These are phyloP conservation scores for Backusella westeae DNA, from an alignment of 192 early-diverging fungal species.

Conservation along the genomic window DNA sequence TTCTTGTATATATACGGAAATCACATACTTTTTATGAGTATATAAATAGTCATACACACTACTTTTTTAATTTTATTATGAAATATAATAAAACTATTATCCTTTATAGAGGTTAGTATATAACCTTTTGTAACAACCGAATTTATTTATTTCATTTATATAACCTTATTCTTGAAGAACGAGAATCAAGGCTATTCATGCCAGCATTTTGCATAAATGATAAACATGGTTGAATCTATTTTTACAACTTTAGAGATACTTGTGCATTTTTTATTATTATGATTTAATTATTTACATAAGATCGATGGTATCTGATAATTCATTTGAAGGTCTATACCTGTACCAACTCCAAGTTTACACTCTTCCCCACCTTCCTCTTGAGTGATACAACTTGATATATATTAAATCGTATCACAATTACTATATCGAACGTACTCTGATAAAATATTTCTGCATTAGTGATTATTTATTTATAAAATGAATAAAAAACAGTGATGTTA, in stretches of 20 bases:
- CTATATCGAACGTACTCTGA: not conserved
- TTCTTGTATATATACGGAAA: not conserved
- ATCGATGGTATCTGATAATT: too few relatives aligned
- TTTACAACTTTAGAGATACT: not conserved
- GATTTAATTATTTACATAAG: too few relatives aligned
- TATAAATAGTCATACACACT: too few relatives aligned
- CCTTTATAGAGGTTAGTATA: not conserved
- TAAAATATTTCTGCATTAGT: not conserved
- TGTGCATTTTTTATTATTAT: not conserved
- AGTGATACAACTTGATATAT: too few relatives aligned
- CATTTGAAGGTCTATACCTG: too few relatives aligned
- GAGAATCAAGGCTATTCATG: not conserved
- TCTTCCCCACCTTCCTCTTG: too few relatives aligned
- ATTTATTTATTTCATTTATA: not conserved
- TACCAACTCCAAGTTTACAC: too few relatives aligned
- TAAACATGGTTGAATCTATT: not conserved
- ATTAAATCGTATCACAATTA: not conserved
- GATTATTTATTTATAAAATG: not conserved
- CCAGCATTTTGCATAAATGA: not conserved
- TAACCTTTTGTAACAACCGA: not conserved
- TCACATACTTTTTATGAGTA: too few relatives aligned
- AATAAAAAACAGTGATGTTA: not conserved
- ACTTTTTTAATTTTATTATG: not conserved
- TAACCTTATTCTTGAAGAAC: not conserved
- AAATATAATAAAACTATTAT: not conserved